Conservation (phyloP, 148 eudicot species). For the Vaccinium corymbosum region DNA sequence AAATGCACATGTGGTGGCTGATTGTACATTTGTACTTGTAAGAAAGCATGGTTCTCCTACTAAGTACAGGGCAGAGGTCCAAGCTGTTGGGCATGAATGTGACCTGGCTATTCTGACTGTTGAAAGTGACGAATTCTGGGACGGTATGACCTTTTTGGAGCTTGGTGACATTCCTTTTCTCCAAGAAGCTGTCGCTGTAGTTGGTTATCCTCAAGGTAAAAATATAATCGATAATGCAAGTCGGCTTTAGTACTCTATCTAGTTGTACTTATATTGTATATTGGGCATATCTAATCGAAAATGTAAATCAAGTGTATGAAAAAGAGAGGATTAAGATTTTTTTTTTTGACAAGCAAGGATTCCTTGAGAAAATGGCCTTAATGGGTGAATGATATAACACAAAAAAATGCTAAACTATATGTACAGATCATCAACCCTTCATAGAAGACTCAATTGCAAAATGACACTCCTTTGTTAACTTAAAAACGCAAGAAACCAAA, state of each 20-base stretch:
- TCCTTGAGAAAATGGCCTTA: neutral
- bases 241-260: neutral
- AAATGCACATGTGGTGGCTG: conserved; percentile 97
- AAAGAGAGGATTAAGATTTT: neutral
- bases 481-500: neutral
- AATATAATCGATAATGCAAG: neutral
- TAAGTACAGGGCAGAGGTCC: conserved; percentile 86
- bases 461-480: neutral
- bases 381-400: neutral
- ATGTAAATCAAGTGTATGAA: neutral
- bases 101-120: conserved; percentile 85
- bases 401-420: neutral
- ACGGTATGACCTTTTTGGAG: conserved; percentile 77
- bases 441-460: neutral
- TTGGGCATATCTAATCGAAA: neutral
- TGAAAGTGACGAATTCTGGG: conserved; percentile 89
- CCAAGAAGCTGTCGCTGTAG: conserved; percentile 96
- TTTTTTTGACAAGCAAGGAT: neutral
- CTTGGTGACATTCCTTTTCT: conserved; percentile 85
- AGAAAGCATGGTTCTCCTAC: conserved; percentile 95
- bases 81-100: conserved; percentile 96
- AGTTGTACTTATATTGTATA: neutral
- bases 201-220: conserved; percentile 96
- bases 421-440: neutral
- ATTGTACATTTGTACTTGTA: conserved; percentile 90